phyloP scores from a whole-genome alignment of 352 stramenopile genomes.

The Phytopythium boreale region DNA sequence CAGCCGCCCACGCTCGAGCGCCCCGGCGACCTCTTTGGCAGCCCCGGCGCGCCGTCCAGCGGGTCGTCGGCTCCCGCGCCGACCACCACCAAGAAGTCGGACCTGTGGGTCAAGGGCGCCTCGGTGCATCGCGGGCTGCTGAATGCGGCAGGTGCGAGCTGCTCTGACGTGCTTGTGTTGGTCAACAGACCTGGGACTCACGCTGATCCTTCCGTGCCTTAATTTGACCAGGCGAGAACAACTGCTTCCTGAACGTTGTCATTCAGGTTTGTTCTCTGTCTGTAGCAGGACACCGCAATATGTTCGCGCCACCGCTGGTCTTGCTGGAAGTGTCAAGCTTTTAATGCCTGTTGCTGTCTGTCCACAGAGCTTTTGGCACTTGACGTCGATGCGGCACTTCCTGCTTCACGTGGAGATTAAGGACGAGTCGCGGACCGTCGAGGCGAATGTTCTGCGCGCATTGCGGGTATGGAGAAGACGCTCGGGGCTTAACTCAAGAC shows the following conservation, averaged over 20 bases:
- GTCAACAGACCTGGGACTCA: too few species aligned
- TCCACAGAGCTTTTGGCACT: constrained; percentile 84
- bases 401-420: constrained; percentile 86
- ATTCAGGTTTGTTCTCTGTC: constrained; percentile 36
- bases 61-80: background rate
- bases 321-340: too few species aligned
- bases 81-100: constrained; percentile 50
- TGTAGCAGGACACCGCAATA: background rate
- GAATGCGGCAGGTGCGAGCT: constrained; percentile 40
- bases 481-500: too few species aligned
- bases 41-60: constrained; percentile 12
- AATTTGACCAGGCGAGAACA: constrained; percentile 71
- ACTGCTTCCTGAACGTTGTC: constrained; percentile 90
- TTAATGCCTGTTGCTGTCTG: too few species aligned
- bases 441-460: constrained; percentile 72
- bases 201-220: too few species aligned
- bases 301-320: too few species aligned
- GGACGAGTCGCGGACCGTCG: constrained; percentile 58
- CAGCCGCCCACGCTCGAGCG: constrained; percentile 17
- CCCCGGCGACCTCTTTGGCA: constrained; percentile 21
- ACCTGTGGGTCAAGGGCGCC: constrained; percentile 80
- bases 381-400: constrained; percentile 84
- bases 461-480: constrained; percentile 31
- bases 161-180: too few species aligned
- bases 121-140: constrained; percentile 78